phyloP scores from a whole-genome alignment of 768 basidiomycete genomes.

The Infundibulicybe gibba region DNA sequence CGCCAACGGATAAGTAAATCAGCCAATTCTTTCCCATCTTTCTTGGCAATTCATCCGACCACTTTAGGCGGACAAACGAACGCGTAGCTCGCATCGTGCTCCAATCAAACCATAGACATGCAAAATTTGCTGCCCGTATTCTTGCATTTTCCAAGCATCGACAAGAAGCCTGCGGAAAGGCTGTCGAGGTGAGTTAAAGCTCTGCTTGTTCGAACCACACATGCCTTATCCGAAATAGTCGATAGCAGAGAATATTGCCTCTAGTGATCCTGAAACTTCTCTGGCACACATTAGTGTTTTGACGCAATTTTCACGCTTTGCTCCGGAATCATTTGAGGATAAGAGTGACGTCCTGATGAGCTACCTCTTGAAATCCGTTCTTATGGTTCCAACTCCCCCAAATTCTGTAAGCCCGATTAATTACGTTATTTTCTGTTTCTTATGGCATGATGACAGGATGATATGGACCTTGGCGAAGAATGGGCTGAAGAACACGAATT shows the following conservation, averaged over 20 bases:
- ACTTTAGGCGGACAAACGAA: slow-evolving; percentile 60
- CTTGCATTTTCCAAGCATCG: slow-evolving; percentile 57
- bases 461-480: slow-evolving; percentile 61
- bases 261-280: slow-evolving; percentile 44
- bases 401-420: slow-evolving; percentile 36
- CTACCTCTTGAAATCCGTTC: slow-evolving; percentile 66
- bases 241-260: slow-evolving; percentile 49
- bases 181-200: slow-evolving; percentile 57
- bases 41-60: not conserved
- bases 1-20: slow-evolving; percentile 65
- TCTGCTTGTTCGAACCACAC: not conserved
- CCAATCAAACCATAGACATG: slow-evolving; percentile 58
- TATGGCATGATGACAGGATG: slow-evolving; percentile 36
- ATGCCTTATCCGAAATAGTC: slow-evolving; percentile 33
- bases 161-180: slow-evolving; percentile 42
- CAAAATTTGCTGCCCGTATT: slow-evolving; percentile 84
- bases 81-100: slow-evolving; percentile 56
- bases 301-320: slow-evolving; percentile 66
- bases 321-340: slow-evolving; percentile 72
- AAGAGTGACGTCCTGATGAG: slow-evolving; percentile 72
- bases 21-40: not conserved
- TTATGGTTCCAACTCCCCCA: slow-evolving; percentile 52
- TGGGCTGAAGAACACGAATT: slow-evolving; percentile 76
- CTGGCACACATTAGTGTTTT: slow-evolving; percentile 71
- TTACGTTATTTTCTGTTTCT: not conserved